Percentiles rank a stretch among this genome's conserved stretches.
phyloP scores from a whole-genome alignment of 2,329 filamentous ascomycete genomes.

The Aurifilum marmelostoma region DNA sequence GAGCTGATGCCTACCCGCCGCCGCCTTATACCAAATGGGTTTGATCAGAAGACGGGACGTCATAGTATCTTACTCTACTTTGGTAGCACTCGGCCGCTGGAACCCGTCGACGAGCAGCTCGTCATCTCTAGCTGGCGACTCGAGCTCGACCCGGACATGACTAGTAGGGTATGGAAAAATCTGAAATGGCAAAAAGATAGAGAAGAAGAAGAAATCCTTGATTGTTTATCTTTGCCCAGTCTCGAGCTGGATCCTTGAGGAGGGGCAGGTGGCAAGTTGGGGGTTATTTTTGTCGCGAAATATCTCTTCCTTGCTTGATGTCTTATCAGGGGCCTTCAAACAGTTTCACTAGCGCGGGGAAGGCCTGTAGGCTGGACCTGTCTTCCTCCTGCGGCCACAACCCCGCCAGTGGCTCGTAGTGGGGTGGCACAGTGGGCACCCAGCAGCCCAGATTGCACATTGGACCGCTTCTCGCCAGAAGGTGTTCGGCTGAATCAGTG shows the following conservation, averaged over 20 bases:
- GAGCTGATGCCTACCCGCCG: background rate
- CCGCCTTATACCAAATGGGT: background rate
- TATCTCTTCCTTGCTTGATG: slow-evolving; percentile 1
- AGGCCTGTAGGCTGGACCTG: background rate
- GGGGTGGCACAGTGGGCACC: slow-evolving; percentile 3
- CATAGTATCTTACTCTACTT: background rate
- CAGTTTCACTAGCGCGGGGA: slow-evolving; percentile 1
- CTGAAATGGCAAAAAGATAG: background rate
- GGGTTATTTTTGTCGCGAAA: background rate
- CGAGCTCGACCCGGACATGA: background rate
- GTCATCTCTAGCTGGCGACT: background rate
- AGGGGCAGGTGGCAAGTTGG: background rate
- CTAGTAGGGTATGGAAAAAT: background rate
- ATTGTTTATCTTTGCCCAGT: background rate
- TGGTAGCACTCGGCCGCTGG: background rate
- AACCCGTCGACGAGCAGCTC: background rate
- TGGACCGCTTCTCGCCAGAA: background rate
- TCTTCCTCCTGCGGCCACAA: slow-evolving; percentile 4
- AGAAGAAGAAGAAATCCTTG: background rate
- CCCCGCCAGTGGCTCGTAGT: slow-evolving; percentile 1
- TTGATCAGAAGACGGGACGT: slow-evolving; percentile 5
- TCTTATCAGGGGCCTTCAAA: background rate
- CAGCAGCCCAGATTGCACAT: background rate
- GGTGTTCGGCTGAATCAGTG: background rate
- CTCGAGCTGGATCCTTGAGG: background rate